Evolutionary conservation across 2,329 filamentous ascomycete species (phyloP), one percentile per base, ranked within the genome.

Genomic region (Verticillium tricorpus): DNA sequence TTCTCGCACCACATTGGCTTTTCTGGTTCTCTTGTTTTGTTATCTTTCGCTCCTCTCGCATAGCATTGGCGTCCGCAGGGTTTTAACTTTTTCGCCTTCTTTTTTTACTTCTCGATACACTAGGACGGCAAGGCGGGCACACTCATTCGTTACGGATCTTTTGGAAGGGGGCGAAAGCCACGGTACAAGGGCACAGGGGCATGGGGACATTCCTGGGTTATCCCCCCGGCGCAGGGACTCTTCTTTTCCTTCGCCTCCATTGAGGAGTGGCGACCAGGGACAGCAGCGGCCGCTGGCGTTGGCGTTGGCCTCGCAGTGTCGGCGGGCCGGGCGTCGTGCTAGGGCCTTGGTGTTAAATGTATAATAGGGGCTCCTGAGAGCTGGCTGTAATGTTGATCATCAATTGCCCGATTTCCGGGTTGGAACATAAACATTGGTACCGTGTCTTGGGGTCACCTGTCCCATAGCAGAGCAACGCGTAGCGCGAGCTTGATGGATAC

Each of bases 11-110:
- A 22, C 7, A 12, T 52, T 22, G 7, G 9, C n/a, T 5, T 11
- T 52, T 28, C 19, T 25, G 22, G 45, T 22, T 9, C 19, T 25
- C 19, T 52, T 52, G 9, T 59, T 63, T 50, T 63, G 39, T 19
- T 62, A 37, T 60, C n/a, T 17, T 55, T 58, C 32, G 56, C 58
- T 32, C 57, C 58, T 40, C 59, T 32, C 57, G 61, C 63, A 64
- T 63, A 63, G 63, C 63, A 61, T 56, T 56, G 63, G 63, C 63
- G 63, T 61, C 57, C n/a, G 45, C 45, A 52, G 45, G 45, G 28
- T 28, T 28, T 28, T 28, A 1, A 28, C 28, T 28, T 28, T 28
- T 28, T 28, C 1, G 6, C 28, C 28, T 28, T 28, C 28, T 28
- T 28, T 28, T 14, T 35, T 35, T 35, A 12, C 14, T 52, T 19